Evolutionary conservation across 495 filamentous ascomycete genomes (phyloP).

Genomic region (Hyaloscypha finlandica): DNA sequence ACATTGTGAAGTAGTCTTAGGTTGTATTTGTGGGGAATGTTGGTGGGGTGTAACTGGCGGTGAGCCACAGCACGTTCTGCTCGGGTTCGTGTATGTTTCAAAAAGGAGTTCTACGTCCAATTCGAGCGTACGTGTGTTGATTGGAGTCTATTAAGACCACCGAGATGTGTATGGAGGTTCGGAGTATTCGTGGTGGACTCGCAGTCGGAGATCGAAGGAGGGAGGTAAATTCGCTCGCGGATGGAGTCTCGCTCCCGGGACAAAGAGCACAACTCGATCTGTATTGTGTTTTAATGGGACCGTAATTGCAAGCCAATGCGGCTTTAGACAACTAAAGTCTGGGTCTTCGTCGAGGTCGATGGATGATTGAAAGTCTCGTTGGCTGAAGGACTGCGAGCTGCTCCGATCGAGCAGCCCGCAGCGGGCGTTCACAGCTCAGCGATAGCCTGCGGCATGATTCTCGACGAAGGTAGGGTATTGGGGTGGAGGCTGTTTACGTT

Average conservation of each 20-base stretch:
- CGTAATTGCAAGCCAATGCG: conserved; percentile 28
- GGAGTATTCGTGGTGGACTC: conserved; percentile 11
- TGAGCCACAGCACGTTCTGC: conserved; percentile 13
- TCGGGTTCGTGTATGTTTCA: conserved; percentile 5
- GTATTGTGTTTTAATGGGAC: conserved; percentile 34
- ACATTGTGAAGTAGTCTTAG: conserved; percentile 41
- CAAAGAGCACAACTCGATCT: conserved; percentile 32
- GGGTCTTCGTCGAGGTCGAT: conserved; percentile 76
- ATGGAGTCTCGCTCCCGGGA: conserved; percentile 48
- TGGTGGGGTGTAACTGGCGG: conserved; percentile 26
- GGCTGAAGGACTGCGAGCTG: conserved; percentile 78
- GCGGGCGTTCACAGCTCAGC: conserved; percentile 93
- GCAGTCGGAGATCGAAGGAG: conserved; percentile 32
- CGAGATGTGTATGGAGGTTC: conserved; percentile 5
- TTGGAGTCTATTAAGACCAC: conserved; percentile 22
- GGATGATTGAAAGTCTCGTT: conserved; percentile 69
- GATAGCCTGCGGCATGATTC: conserved; percentile 80
- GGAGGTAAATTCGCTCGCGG: conserved; percentile 33
- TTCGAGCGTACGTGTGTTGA: not conserved
- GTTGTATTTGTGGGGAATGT: conserved; percentile 13
- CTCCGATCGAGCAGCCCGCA: conserved; percentile 58
- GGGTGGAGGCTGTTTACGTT: conserved; percentile 41
- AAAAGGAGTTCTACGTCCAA: conserved; percentile 8
- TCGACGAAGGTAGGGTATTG: conserved; percentile 68
- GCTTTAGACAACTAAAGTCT: conserved; percentile 52